Evolutionary conservation across 108 stramenopile species (phyloP), one percentile per base, ranked within the genome.

Genomic region (Cyclotella cryptica): DNA sequence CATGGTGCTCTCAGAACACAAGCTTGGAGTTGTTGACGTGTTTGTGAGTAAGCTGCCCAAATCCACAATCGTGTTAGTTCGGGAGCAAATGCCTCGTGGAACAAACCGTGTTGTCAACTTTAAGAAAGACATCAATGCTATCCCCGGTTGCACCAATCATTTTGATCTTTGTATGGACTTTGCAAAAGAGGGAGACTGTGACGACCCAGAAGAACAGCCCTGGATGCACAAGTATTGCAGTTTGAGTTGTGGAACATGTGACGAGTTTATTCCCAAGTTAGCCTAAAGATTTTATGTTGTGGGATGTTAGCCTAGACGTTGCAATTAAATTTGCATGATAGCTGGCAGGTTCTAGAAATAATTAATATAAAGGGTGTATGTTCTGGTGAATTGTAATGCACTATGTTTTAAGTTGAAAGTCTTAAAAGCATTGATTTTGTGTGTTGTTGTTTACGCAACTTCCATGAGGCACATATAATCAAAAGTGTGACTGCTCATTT

Each of bases 71-170:
- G 58, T 80, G 10, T 51, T 64, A 9, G 73, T 72, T 51, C 79
- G 79, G 24, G 80, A 82, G 28, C 70, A 82, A 72, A 76, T 77
- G 81, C 80, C 80, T 17, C 68, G 80, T 45, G 80, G 80, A 46
- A 59, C 70, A 15, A 77, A 77, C 40, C 80, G 80, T 21, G 74
- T 75, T 0, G 80, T 81, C 51, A 81, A 81, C 70, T 78, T 78
- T 49, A 79, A 67, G 58, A 65, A 66, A 57, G 89, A 90, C 69
- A 80, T 86, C 21, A 71, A 74, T 53, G 79, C 79, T 18, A 74
- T 74, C 52, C 71, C 78, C 18, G 71, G 71, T 9, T 79, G 71
- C 54, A 79, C 78, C 17, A 70, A 79, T 42, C 78, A 79, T 41
- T 79, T 63, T 55, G 78, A 71, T 28, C 65, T 79, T 1, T 79